Evolutionary conservation across 331 rosid species (phyloP), one percentile per base, ranked within the genome.

Genomic region (Acacia pycnantha): DNA sequence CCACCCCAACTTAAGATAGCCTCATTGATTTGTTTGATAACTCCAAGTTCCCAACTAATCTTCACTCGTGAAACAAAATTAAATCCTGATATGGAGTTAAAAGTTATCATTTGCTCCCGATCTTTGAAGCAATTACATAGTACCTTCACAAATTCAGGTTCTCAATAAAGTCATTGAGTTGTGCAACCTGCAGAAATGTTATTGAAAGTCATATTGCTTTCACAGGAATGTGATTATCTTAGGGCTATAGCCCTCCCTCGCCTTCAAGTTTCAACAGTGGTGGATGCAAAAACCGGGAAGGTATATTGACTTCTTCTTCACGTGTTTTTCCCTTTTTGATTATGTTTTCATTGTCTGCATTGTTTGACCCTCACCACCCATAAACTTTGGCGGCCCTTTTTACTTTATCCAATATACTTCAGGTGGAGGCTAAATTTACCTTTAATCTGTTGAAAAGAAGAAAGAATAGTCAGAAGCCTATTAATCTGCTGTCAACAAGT

Each of bases 211-310:
- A 33, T 58, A 56, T 68, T 72, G 41, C 69, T 76, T 74, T 79
- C 73, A 24, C 89, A 95, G 99, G 99, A 95, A 87, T 95, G 99
- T 46, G 96, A 95, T 84, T 92, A 92, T 82, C 98, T 95, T 70
- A 90, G 88, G 87, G 90, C 84, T 46, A 2, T 93, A 69, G 98
- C 99, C 72, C 91, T 78, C 74, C 94, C 99, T 85, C 97, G 93
- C 81, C 92, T 95, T 81, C 86, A 92, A 73, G 61, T 85, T 87
- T 95, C 99, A 48, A 93, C 98, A 19, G 99, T 95, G 70, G 99
- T 95, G 88, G 99, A 95, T 87, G 65, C 88, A 0, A 92, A 86
- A 69, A 95, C 99, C 0, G 99, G 99, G 82, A 95, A 89, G 98
- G 98, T 95, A 81, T 50, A 74, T 53, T 48, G 7, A 43, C 61